Percentiles rank a stretch among this genome's conserved stretches.
Conservation (phyloP, 169 alveolate species). For the Plasmodium reichenowi region DNA sequence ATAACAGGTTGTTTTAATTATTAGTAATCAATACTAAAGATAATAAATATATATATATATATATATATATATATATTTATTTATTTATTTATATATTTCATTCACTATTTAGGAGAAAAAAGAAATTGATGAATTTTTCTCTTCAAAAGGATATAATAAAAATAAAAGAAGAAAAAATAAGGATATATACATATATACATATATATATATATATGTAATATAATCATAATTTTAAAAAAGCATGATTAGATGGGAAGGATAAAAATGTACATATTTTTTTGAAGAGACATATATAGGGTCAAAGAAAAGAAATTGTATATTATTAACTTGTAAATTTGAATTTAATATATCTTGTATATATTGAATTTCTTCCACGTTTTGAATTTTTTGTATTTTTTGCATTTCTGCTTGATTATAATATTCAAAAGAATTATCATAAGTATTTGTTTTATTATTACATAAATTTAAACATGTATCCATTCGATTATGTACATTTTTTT, state of each 20-base stretch:
- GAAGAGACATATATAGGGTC: conserved; percentile 39
- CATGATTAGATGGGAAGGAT: conserved; percentile 29
- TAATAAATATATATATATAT: too few relatives aligned
- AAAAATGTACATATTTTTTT: conserved; percentile 3
- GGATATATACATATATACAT: neutral
- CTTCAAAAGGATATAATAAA: neutral
- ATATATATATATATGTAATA: neutral
- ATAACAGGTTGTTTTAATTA: conserved; percentile 44
- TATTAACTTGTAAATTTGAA: conserved; percentile 7
- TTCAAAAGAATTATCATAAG: neutral
- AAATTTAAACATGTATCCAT: neutral
- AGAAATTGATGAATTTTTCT: conserved; percentile 5
- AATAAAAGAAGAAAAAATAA: neutral
- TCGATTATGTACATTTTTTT: neutral
- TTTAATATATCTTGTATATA: conserved; percentile 36
- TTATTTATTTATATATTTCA: neutral
- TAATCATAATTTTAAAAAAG: conserved; percentile 7
- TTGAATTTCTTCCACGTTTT: conserved; percentile 5
- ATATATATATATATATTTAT: neutral
- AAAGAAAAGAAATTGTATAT: conserved; percentile 37
- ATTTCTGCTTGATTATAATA: neutral
- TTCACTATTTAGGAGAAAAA: conserved; percentile 29
- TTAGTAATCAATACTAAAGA: too few relatives aligned
- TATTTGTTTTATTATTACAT: neutral
- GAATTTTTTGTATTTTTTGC: neutral